These are phyloP conservation scores for Aspergillus ellipticus DNA, from an alignment of 495 filamentous ascomycete species.

Conservation along the genomic window DNA sequence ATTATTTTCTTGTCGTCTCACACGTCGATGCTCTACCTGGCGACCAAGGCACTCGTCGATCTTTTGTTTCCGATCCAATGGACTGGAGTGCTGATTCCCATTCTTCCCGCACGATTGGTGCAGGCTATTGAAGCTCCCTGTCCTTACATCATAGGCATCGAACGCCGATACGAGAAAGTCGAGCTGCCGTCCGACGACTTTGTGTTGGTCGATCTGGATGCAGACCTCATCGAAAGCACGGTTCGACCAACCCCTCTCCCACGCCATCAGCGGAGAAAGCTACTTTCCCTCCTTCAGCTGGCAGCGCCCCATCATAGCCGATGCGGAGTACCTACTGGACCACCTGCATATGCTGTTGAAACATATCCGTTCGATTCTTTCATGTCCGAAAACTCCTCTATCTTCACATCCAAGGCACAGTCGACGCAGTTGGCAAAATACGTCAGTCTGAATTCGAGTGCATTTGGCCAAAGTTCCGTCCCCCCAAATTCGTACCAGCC, in stretches of 20 bases:
- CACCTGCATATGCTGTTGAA: conserved; percentile 91
- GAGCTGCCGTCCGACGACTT: conserved; percentile 96
- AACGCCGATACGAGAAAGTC: conserved; percentile 86
- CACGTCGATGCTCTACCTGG: conserved; percentile 92
- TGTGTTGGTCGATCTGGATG: conserved; percentile 89
- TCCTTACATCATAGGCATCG: conserved; percentile 94
- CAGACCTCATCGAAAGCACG: conserved; percentile 81
- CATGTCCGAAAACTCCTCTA: conserved; percentile 75
- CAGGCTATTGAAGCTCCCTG: conserved; percentile 92
- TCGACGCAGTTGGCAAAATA: conserved; percentile 75
- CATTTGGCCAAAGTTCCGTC: conserved; percentile 68
- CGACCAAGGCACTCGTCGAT: conserved; percentile 75
- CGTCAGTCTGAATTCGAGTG: conserved; percentile 80
- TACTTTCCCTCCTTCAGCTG: conserved; percentile 80
- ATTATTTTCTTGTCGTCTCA: conserved; percentile 96
- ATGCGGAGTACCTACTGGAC: conserved; percentile 80
- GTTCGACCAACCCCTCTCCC: conserved; percentile 69
- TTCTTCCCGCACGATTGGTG: conserved; percentile 81
- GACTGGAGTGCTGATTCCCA: conserved; percentile 89
- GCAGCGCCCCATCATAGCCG: conserved; percentile 87
- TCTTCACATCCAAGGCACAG: conserved; percentile 68
- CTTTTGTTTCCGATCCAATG: conserved; percentile 88
- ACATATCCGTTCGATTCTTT: conserved; percentile 86
- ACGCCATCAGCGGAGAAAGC: conserved; percentile 83
- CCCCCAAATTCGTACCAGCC: conserved; percentile 43